These are phyloP conservation scores for Penicillium sp. DNA, from an alignment of 2,329 filamentous ascomycete genomes.

Conservation along the genomic window DNA sequence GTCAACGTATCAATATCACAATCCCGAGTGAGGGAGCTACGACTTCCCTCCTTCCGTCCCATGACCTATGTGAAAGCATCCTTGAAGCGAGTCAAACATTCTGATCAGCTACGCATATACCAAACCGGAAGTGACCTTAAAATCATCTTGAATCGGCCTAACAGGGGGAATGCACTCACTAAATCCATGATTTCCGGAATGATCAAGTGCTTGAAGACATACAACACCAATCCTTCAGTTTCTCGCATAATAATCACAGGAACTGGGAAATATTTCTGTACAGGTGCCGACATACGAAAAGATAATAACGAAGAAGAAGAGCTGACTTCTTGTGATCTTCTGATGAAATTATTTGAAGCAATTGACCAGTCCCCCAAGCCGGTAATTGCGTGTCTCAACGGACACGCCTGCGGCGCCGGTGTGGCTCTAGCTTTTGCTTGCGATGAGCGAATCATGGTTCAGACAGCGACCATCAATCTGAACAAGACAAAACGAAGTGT, in stretches of 20 bases:
- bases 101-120: constrained; percentile 25
- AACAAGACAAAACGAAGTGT: constrained; percentile 41
- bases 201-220: constrained; percentile 24
- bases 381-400: constrained; percentile 42
- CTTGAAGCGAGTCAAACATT: not conserved
- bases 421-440: constrained; percentile 44
- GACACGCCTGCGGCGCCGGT: constrained; percentile 43
- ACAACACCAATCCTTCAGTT: constrained; percentile 23
- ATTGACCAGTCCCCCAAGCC: constrained; percentile 40
- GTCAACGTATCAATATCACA: not conserved
- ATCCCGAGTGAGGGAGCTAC: not conserved
- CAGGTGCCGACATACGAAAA: constrained; percentile 37
- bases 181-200: constrained; percentile 32
- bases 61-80: constrained; percentile 6
- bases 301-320: constrained; percentile 20
- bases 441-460: constrained; percentile 31
- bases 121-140: constrained; percentile 29
- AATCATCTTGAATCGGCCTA: constrained; percentile 31
- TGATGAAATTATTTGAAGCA: constrained; percentile 31
- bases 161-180: constrained; percentile 41
- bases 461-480: constrained; percentile 25
- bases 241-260: constrained; percentile 36
- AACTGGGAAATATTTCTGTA: constrained; percentile 39
- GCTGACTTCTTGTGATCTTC: constrained; percentile 15
- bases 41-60: not conserved